phyloP scores from a whole-genome alignment of 2,329 filamentous ascomycete species.

The Hypoxylon sp. region DNA sequence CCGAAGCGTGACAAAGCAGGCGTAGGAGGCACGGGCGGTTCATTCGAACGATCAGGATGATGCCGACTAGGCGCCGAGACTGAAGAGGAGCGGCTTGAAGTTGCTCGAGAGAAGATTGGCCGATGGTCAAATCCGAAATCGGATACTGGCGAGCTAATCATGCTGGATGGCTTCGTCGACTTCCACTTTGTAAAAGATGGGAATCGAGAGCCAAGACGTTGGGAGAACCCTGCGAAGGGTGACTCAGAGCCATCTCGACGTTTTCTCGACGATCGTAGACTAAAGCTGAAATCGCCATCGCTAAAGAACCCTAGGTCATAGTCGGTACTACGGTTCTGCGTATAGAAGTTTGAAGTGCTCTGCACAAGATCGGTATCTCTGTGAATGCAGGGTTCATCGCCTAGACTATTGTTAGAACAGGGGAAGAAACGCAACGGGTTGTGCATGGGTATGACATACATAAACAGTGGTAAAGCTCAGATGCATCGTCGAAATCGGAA shows the following conservation, averaged over 20 bases:
- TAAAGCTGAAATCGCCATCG: slow-evolving; percentile 70
- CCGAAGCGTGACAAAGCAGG: slow-evolving; percentile 76
- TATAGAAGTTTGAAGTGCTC: slow-evolving; percentile 57
- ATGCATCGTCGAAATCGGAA: slow-evolving; percentile 62
- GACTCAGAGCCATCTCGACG: slow-evolving; percentile 70
- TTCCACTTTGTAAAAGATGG: slow-evolving; percentile 67
- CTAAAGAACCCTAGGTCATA: slow-evolving; percentile 78
- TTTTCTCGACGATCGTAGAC: slow-evolving; percentile 67
- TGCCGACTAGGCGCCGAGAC: slow-evolving; percentile 73
- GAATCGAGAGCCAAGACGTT: slow-evolving; percentile 75
- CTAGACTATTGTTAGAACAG: slow-evolving; percentile 57
- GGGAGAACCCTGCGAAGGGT: slow-evolving; percentile 72
- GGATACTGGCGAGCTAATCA: slow-evolving; percentile 75
- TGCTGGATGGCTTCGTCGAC: slow-evolving; percentile 61
- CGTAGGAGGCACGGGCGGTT: slow-evolving; percentile 71
- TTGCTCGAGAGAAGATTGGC: slow-evolving; percentile 73
- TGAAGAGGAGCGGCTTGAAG: slow-evolving; percentile 85
- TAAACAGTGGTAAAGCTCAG: slow-evolving; percentile 75
- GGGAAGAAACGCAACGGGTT: slow-evolving; percentile 29
- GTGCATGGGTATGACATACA: slow-evolving; percentile 71
- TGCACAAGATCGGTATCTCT: slow-evolving; percentile 62
- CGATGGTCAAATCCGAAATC: slow-evolving; percentile 87
- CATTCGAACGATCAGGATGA: slow-evolving; percentile 61
- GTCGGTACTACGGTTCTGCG: slow-evolving; percentile 66
- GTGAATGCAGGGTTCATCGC: slow-evolving; percentile 74